A percentile compares a stretch with the other conserved stretches of the same genome.
These are phyloP conservation scores for Alternaria viburni DNA, from an alignment of 2,329 filamentous ascomycete species.

Conservation along the genomic window DNA sequence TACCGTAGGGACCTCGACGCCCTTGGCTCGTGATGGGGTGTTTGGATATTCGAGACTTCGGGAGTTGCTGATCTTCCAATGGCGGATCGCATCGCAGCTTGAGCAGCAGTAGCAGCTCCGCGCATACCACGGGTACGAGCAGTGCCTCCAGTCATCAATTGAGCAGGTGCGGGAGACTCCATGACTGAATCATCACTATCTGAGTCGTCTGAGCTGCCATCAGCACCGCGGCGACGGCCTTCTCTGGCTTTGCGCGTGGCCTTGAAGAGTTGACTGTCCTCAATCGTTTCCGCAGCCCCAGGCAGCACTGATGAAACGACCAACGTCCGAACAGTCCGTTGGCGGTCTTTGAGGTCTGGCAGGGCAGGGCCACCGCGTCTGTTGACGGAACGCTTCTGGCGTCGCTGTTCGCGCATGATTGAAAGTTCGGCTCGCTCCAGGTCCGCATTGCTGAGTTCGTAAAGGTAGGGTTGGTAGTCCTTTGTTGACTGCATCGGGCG, in stretches of 20 bases:
- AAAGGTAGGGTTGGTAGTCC: conserved; percentile 91
- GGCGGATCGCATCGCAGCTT: conserved; percentile 82
- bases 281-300: conserved; percentile 78
- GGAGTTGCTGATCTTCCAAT: conserved; percentile 85
- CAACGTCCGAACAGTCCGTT: conserved; percentile 89
- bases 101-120: conserved; percentile 83
- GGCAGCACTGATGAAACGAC: conserved; percentile 92
- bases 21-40: conserved; percentile 71
- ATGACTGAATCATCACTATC: conserved; percentile 87
- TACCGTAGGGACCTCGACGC: conserved; percentile 66
- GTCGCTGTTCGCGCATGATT: conserved; percentile 89
- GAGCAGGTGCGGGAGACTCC: conserved; percentile 79
- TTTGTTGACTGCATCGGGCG: conserved; percentile 91
- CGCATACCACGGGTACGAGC: conserved; percentile 87
- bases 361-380: conserved; percentile 88
- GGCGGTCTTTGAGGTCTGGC: conserved; percentile 94
- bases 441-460: conserved; percentile 89
- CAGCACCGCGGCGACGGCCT: conserved; percentile 64
- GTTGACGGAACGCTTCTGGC: conserved; percentile 95
- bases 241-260: conserved; percentile 52
- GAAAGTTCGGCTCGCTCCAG: conserved; percentile 90
- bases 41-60: conserved; percentile 65
- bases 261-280: conserved; percentile 89
- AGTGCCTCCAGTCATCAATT: conserved; percentile 71
- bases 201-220: conserved; percentile 86